These are phyloP conservation scores for Exserohilum turcica DNA, from an alignment of 2,329 filamentous ascomycete species.

Conservation along the genomic window DNA sequence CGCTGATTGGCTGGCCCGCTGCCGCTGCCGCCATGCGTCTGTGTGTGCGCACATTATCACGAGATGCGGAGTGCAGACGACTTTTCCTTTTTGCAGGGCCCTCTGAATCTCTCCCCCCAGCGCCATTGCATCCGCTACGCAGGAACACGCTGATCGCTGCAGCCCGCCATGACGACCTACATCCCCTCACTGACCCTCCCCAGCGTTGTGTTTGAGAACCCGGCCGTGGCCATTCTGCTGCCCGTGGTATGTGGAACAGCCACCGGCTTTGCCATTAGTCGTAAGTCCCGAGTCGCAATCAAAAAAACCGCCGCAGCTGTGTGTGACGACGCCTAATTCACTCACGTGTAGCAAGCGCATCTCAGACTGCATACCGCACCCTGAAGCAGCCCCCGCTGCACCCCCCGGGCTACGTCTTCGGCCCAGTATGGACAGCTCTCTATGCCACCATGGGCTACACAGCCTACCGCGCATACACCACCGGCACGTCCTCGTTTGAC, in stretches of 20 bases:
- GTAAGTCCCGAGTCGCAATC: conserved; percentile 57
- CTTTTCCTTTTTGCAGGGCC: background rate
- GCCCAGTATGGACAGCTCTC: conserved; percentile 63
- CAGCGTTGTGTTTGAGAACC: conserved; percentile 69
- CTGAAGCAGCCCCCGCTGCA: conserved; percentile 69
- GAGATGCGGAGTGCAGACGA: conserved; percentile 10
- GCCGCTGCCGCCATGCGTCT: too few species aligned
- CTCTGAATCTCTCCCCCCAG: background rate
- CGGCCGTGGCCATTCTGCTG: conserved; percentile 74
- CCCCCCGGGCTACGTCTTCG: conserved; percentile 63
- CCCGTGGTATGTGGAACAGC: conserved; percentile 74
- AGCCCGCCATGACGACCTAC: conserved; percentile 72
- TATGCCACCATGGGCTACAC: conserved; percentile 84
- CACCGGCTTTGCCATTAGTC: conserved; percentile 71
- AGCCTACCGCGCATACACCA: conserved; percentile 74
- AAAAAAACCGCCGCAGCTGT: background rate
- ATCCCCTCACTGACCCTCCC: conserved; percentile 80
- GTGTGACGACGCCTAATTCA: background rate
- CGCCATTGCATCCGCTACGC: conserved; percentile 1
- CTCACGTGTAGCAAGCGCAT: conserved; percentile 16
- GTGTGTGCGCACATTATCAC: conserved; percentile 13
- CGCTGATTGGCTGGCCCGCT: conserved; percentile 22
- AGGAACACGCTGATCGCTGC: background rate
- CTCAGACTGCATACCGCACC: conserved; percentile 65
- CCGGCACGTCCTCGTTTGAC: conserved; percentile 62